Base-by-base conservation (phyloP, 805 yeast species). In the Lachancea waltii region DNA sequence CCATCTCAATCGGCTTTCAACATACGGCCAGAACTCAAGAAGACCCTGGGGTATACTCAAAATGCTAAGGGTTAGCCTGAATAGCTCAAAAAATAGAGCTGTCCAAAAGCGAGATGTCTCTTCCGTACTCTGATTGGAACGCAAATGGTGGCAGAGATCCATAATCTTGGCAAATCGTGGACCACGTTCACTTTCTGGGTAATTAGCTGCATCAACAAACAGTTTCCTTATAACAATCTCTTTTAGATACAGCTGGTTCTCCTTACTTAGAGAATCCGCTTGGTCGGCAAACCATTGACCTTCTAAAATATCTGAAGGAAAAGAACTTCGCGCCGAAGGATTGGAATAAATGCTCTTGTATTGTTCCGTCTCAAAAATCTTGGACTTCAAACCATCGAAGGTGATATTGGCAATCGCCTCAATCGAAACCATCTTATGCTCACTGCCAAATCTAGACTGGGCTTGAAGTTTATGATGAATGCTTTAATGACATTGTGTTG, bases 1-100 rank as follows among this genome's bases (percentile, higher is more conserved):
- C 60, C 63, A 56, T 14, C 47, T 47, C 7, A 53, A 31, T 33
- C 62, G 51, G 15, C 59, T 46, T 36, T 54, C 59, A 6, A 52
- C 41, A 34, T 56, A 59, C 4, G 53, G 44, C 61, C 60, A 59
- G 39, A 58, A 59, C 14, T 46, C 23, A 26, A 46, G 24, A 5
- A 49, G 42, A 20, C 43, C 50, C 3, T 23, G 21, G 3, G 63
- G 63, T 52, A 58, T 51, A n/a, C 33, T 38, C 15, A 59, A 32
- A 30, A 50, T 22, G 25, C 51, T 53, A 15, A 49, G 11, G 3
- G 43, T 35, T n/a, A 41, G 37, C 7, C 50, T 38, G 30, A 56
- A 48, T 5, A 56, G 35, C 15, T 46, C 52, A 38, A 59, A 58
- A 40, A 36, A 58, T 2, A 53, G 15, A 1, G 35, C 25, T 10